Base-by-base conservation (phyloP, 352 stramenopile genomes). In the Globisporangium sylvaticum region DNA sequence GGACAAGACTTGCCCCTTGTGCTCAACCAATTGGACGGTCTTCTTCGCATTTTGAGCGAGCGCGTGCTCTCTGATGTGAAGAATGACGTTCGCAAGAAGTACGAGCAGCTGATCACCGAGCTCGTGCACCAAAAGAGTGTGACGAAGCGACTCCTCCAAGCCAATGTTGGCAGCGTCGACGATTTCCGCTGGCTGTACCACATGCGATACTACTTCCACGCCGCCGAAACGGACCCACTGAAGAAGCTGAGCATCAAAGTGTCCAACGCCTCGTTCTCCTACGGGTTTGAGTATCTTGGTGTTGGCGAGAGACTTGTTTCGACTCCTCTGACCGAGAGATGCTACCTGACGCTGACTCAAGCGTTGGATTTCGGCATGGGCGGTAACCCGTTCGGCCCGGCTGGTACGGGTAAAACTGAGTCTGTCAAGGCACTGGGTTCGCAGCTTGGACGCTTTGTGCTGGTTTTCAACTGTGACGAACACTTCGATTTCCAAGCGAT, bases 381-480 rank as follows among this genome's bases (percentile, higher is more conserved):
- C 29, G 97, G 97, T 27, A 98, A 98, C 72, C 98, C 97, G 39
- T 99, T 99, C 73, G 98, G 98, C 46, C 98, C 98, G 54, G 98
- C 98, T 31, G 98, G 98, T 27, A 99, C 98, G 9, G 98, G 98
- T 69, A 99, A 99, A 78, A 99, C 98, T 7, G 98, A 99, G 80
- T 99, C 91, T 29, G 98, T 99, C 10, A 99, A 99, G 75, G 98
- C 97, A 31, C 78, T 99, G 27, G 98, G 98, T 29, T 97, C 97
- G 12, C 97, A 99, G 60, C 80, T 99, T 22, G 98, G 98, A 64
- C 89, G 98, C 34, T 99, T 99, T 76, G 97, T 99, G 29, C 72
- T 99, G 39, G 98, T 99, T 25, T 99, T 99, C 85, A 99, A 99
- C 79, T 99, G 98, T 85, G 98, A 99, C 65, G 98, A 99, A 75